phyloP scores from a whole-genome alignment of 257 asterid species.

The Perilla frutescens region DNA sequence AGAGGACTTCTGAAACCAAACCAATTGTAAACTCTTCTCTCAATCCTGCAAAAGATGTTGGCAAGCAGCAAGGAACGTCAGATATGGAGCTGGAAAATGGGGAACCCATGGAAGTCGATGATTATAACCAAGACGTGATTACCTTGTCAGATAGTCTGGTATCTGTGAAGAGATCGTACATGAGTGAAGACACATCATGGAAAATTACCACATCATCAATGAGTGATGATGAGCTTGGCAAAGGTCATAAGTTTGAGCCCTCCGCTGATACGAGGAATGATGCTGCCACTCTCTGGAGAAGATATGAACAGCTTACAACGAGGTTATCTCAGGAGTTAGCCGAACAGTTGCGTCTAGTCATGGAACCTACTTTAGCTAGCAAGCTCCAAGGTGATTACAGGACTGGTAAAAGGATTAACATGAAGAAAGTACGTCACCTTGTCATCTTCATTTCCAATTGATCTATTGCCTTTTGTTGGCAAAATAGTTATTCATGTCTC shows the following conservation, averaged over 20 bases:
- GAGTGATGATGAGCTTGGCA: slow-evolving; percentile 64
- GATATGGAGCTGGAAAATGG: slow-evolving; percentile 54
- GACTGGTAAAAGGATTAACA: slow-evolving; percentile 95
- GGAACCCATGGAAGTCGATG: slow-evolving; percentile 46
- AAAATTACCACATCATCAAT: slow-evolving; percentile 42
- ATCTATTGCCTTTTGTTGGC: background rate
- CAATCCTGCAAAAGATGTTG: slow-evolving; percentile 41
- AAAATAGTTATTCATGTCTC: background rate
- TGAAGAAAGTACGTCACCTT: slow-evolving; percentile 75
- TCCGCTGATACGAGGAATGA: slow-evolving; percentile 55
- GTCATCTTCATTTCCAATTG: background rate
- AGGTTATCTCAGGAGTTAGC: slow-evolving; percentile 92
- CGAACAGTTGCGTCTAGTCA: slow-evolving; percentile 89
- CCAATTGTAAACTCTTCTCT: slow-evolving; percentile 45
- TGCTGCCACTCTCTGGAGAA: slow-evolving; percentile 80
- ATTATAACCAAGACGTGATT: slow-evolving; percentile 38
- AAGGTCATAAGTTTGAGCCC: slow-evolving; percentile 50
- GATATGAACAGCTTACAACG: slow-evolving; percentile 64
- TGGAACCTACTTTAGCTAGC: slow-evolving; percentile 98
- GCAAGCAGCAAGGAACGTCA: slow-evolving; percentile 36
- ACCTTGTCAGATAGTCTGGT: slow-evolving; percentile 55
- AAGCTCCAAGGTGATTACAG: slow-evolving; percentile 96
- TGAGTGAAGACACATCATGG: slow-evolving; percentile 56
- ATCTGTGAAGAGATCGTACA: slow-evolving; percentile 54
- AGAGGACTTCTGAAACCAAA: slow-evolving; percentile 52